Conservation (phyloP, 306 rosid genomes). For the Leucaena leucocephala region DNA sequence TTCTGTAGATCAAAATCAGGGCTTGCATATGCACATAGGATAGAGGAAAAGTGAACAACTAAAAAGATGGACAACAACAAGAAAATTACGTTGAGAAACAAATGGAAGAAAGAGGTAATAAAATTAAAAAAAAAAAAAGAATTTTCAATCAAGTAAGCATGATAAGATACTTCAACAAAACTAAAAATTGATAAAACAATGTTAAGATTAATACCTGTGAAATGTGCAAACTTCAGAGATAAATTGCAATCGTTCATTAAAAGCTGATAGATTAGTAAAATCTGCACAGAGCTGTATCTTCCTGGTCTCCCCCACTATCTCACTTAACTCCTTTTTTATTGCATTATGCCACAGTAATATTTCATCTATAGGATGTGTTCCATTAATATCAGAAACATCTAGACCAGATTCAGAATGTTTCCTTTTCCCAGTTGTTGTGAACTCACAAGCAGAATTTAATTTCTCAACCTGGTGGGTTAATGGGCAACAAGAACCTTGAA, state of each 20-base stretch:
- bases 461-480: constrained; percentile 50
- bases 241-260: constrained; percentile 89
- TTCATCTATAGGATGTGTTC: constrained; percentile 86
- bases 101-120: constrained; percentile 5
- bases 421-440: constrained; percentile 79
- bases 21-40: background rate
- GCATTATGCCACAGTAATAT: constrained; percentile 98
- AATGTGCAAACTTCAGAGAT: constrained; percentile 97
- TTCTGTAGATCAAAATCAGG: background rate
- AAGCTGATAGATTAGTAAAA: constrained; percentile 80
- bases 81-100: background rate
- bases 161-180: constrained; percentile 20
- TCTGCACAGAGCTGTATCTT: constrained; percentile 61
- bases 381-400: constrained; percentile 58
- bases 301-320: constrained; percentile 71
- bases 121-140: constrained; percentile 20
- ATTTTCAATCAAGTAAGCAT: constrained; percentile 31
- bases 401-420: constrained; percentile 63
- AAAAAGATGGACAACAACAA: background rate
- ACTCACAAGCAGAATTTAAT: constrained; percentile 60
- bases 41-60: background rate
- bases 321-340: constrained; percentile 82
- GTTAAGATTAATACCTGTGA: constrained; percentile 70
- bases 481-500: constrained; percentile 49
- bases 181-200: constrained; percentile 29